phyloP scores from a whole-genome alignment of 805 yeast species.

The Sugiyamaella qingdaonensis region DNA sequence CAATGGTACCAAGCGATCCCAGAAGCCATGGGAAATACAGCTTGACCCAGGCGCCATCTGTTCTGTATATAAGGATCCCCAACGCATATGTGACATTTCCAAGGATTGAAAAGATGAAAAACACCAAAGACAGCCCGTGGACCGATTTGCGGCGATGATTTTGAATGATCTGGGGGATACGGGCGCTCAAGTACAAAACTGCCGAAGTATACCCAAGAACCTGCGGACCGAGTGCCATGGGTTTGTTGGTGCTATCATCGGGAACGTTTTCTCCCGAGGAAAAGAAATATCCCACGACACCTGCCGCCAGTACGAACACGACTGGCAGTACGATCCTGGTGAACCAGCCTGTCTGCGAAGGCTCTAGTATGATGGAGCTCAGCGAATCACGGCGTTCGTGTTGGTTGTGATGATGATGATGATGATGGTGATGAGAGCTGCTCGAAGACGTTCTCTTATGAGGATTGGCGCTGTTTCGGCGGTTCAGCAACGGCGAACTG shows the following conservation, averaged over 20 bases:
- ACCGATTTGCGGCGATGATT: slow-evolving; percentile 76
- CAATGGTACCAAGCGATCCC: slow-evolving; percentile 73
- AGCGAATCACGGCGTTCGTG: slow-evolving; percentile 45
- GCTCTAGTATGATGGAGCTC: slow-evolving; percentile 49
- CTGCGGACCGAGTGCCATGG: slow-evolving; percentile 50
- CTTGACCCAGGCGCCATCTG: slow-evolving; percentile 54
- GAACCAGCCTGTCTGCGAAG: slow-evolving; percentile 40
- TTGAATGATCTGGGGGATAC: slow-evolving; percentile 82
- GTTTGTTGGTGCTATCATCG: slow-evolving; percentile 25
- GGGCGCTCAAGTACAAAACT: slow-evolving; percentile 61
- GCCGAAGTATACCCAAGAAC: slow-evolving; percentile 70
- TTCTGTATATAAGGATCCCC: slow-evolving; percentile 63
- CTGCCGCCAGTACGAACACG: slow-evolving; percentile 57
- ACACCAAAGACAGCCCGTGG: slow-evolving; percentile 78
- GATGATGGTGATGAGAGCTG: slow-evolving; percentile 1
- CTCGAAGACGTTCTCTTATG: slow-evolving; percentile 8
- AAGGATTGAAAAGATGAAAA: slow-evolving; percentile 66
- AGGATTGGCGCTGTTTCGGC: slow-evolving; percentile 27
- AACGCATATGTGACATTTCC: slow-evolving; percentile 75
- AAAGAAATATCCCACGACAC: slow-evolving; percentile 54
- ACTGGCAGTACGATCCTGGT: slow-evolving; percentile 55
- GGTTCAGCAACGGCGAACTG: slow-evolving; percentile 25
- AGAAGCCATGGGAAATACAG: slow-evolving; percentile 71
- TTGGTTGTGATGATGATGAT: slow-evolving; percentile 6
- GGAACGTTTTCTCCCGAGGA: slow-evolving; percentile 36